Base-by-base conservation (phyloP, 805 yeast genomes). In the Torulaspora maleeae region DNA sequence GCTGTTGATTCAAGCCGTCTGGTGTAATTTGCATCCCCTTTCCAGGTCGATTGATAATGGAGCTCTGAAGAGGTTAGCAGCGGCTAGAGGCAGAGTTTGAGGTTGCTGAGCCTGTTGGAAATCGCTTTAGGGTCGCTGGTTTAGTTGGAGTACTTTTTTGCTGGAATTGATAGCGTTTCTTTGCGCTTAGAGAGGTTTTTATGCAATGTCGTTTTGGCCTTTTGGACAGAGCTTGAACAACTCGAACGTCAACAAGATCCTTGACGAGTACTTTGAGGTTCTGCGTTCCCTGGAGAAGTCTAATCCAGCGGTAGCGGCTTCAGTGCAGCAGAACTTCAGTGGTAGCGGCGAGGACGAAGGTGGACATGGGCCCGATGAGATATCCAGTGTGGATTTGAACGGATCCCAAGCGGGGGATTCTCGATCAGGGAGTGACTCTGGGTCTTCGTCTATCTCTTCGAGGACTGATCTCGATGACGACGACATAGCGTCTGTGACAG, bases 191-290 rank as follows among this genome's bases (percentile, higher is more conserved):
- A 33, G 27, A 20, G 11, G 38, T 15, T 34, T 27, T 36, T 29
- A 35, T 15, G 33, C 38, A 30, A 71, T 71, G 75, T 70, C 76
- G 15, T 66, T 67, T 52, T 72, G 76, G 76, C 74, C 74, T 16
- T 70, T 71, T 56, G 73, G 72, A 58, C 70, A 67, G 54, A 63
- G 60, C 49, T 52, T 54, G 27, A 59, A 56, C 30, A 54, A 61
- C 22, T 61, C 71, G 27, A 63, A 68, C 44, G 63, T 71, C 27
- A 67, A 63, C 50, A 64, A 66, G 52, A 62, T 69, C n/a, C 57
- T 74, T 48, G 75, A 69, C 36, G 69, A 67, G 25, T 71, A 71
- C 50, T 68, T 68, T 51, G 59, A 58, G 25, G 54, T 60, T 6
- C 43, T 63, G 32, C 60, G 58, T 41, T 38, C 51, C 11, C 46